These are phyloP conservation scores for Lactifluus pinguis DNA, from an alignment of 768 basidiomycete species.

Conservation along the genomic window DNA sequence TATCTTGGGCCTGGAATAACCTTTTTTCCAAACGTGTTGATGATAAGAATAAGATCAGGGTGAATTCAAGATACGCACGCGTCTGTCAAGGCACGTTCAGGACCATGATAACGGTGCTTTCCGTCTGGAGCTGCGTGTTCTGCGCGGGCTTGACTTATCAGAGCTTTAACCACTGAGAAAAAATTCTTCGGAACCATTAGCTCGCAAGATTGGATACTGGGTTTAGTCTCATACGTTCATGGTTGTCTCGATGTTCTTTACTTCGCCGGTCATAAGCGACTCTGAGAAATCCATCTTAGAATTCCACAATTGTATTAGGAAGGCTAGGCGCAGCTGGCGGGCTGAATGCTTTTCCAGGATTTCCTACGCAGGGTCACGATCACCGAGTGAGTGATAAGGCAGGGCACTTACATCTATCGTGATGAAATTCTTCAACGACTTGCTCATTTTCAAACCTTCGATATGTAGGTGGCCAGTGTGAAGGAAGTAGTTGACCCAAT, in stretches of 20 bases:
- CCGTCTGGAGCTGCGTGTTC: constrained; percentile 46
- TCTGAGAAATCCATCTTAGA: constrained; percentile 92
- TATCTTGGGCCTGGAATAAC: constrained; percentile 60
- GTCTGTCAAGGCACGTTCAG: constrained; percentile 59
- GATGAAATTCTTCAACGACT: constrained; percentile 97
- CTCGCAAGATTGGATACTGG: not conserved
- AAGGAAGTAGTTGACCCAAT: constrained; percentile 99
- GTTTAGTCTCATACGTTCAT: constrained; percentile 58
- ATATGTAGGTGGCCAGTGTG: constrained; percentile 99
- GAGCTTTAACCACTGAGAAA: constrained; percentile 79
- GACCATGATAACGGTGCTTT: constrained; percentile 52
- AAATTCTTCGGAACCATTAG: constrained; percentile 60
- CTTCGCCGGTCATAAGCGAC: constrained; percentile 80
- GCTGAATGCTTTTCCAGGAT: constrained; percentile 76
- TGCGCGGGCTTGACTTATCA: constrained; percentile 49
- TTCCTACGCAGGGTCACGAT: constrained; percentile 44
- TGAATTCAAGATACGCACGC: constrained; percentile 36
- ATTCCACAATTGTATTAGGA: constrained; percentile 88
- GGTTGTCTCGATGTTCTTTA: constrained; percentile 70
- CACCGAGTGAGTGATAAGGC: constrained; percentile 4
- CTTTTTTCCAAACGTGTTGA: constrained; percentile 32
- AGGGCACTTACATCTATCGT: constrained; percentile 70
- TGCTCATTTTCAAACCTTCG: constrained; percentile 98
- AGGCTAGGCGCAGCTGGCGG: constrained; percentile 84
- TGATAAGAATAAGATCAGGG: constrained; percentile 2